phyloP scores from a whole-genome alignment of 306 rosid genomes.

The Neltuma alba region DNA sequence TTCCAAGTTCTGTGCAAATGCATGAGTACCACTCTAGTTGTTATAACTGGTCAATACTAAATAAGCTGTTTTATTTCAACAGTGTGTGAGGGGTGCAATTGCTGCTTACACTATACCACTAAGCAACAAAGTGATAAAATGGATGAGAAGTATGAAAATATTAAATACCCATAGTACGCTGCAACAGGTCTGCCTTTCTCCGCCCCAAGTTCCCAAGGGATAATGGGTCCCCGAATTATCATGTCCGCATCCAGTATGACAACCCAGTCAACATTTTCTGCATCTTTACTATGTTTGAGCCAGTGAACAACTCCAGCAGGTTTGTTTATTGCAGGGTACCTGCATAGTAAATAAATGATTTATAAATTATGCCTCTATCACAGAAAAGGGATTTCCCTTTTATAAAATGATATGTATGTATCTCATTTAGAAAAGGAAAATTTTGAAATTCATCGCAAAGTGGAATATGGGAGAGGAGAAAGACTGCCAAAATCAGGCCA shows the following conservation, averaged over 20 bases:
- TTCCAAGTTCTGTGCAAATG: neutral
- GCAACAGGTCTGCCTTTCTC: constrained; percentile 97
- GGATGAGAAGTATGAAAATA: constrained; percentile 19
- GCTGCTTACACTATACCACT: constrained; percentile 5
- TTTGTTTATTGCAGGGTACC: constrained; percentile 99
- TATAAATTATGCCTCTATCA: neutral
- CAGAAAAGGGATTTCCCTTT: constrained; percentile 10
- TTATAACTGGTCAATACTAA: constrained; percentile 13
- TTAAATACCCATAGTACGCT: constrained; percentile 83
- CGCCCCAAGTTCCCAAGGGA: constrained; percentile 99
- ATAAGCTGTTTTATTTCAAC: constrained; percentile 8
- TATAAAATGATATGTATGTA: neutral
- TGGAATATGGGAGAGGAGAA: constrained; percentile 13
- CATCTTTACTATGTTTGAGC: constrained; percentile 93
- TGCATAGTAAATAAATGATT: constrained; percentile 45
- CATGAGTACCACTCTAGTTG: neutral
- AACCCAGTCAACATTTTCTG: constrained; percentile 94
- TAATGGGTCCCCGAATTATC: constrained; percentile 90
- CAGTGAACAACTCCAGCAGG: constrained; percentile 98
- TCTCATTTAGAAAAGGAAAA: neutral
- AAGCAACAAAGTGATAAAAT: constrained; percentile 4
- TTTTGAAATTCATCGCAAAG: constrained; percentile 17
- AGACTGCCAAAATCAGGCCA: neutral
- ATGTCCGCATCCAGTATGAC: constrained; percentile 97
- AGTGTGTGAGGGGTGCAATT: constrained; percentile 18